Evolutionary conservation across 2,329 filamentous ascomycete genomes (phyloP), one percentile per base, ranked within the genome.

Genomic region (Sporothrix phasma): DNA sequence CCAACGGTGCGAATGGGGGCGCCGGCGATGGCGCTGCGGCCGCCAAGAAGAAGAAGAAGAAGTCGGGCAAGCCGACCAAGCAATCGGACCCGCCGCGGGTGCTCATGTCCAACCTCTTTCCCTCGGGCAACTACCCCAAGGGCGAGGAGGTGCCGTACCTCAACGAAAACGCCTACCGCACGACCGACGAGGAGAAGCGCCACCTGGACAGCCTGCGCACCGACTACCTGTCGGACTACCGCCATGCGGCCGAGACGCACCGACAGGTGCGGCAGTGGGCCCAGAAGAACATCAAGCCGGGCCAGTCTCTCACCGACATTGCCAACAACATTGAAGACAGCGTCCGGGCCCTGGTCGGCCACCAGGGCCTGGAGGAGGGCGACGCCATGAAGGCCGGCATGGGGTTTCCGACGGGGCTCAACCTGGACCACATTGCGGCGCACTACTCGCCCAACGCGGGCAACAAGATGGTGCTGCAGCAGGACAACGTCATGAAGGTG

Each of bases 371-470:
- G 34, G 84, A 88, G 68, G 88, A 91, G 70, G 90, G 90, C 11
- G 89, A 93, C 72, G 87, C 85, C 61, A 78, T 91, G 68, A 83
- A 86, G 70, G 89, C 86, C 47, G 89, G 90, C 61, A 88, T 93
- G 81, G 90, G 88, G 3, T 94, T 94, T 77, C 90, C 90, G 2
- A 92, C 88, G 6, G 90, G 90, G 64, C 77, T 93, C 65, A 91
- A 88, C 75, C 81, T 93, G 71, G 92, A 94, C 76, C 85, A 92
- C 75, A 89, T 89, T 70, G 89, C 89, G 5, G 90, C 90, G 13
- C 90, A 93, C 76, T 94, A 88, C 76, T 90, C 87, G 17, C 90
- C 90, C 7, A 94, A 93, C 74, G 86, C 88, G 3, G 89, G 89
- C 63, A 94, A 94, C 76, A 90, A 91, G 73, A 83, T 88, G 70